A percentile compares a stretch with the other conserved stretches of the same genome.
Evolutionary conservation across 2,329 filamentous ascomycete species (phyloP).

Genomic region (Aspergillus cejpii): DNA sequence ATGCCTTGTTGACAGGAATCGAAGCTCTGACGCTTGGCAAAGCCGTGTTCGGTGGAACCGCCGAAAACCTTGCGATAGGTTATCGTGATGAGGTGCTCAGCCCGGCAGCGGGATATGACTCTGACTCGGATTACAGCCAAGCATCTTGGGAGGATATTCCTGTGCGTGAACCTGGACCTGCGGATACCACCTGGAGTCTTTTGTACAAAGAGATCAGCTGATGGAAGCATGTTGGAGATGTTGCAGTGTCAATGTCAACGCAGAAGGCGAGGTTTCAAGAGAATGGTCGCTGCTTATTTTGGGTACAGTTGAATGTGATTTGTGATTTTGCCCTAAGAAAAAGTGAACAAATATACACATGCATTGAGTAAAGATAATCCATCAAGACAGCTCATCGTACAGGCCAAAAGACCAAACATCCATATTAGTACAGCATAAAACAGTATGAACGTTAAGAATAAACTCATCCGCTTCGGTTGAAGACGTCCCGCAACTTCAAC

Average conservation of each 20-base stretch:
- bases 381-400: conserved; percentile 20
- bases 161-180: background rate
- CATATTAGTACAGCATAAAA: conserved; percentile 31
- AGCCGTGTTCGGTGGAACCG: background rate
- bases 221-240: conserved; percentile 1
- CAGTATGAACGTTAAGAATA: conserved; percentile 13
- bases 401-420: conserved; percentile 14
- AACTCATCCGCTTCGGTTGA: conserved; percentile 13
- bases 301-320: background rate
- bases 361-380: background rate
- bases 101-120: conserved; percentile 1
- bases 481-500: conserved; percentile 32
- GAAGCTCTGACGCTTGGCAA: background rate
- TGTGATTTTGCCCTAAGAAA: background rate
- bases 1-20: background rate
- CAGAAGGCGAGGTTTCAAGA: background rate
- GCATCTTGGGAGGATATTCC: background rate
- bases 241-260: background rate
- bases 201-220: conserved; percentile 9
- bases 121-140: conserved; percentile 8
- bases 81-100: conserved; percentile 3
- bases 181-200: conserved; percentile 15
- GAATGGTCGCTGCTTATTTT: background rate
- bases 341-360: background rate
- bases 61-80: conserved; percentile 1